Conservation (phyloP, 208 protist genomes). For the Angomonas deanei region DNA sequence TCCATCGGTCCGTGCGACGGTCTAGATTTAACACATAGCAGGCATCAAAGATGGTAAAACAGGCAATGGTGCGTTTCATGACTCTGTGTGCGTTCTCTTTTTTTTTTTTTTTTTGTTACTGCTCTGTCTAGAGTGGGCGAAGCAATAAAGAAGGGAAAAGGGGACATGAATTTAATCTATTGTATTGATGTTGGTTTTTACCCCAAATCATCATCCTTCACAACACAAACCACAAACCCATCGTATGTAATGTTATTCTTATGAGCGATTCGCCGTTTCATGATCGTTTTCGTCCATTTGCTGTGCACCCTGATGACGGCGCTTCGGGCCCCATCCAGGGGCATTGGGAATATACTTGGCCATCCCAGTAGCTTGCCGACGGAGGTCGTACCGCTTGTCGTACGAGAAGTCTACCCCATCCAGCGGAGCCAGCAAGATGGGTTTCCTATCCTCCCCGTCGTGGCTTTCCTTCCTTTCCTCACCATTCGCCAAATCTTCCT, state of each 20-base stretch:
- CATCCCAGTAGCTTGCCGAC: conserved; percentile 58
- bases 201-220: too few species aligned
- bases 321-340: conserved; percentile 81
- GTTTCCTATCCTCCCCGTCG: background rate
- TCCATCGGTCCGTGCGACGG: conserved; percentile 70
- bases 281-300: background rate
- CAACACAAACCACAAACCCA: too few species aligned
- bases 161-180: too few species aligned
- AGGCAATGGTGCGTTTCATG: conserved; percentile 10
- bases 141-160: background rate
- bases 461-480: background rate
- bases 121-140: background rate
- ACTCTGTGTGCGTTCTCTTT: background rate
- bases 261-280: too few species aligned
- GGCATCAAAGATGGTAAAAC: conserved; percentile 71
- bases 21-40: conserved; percentile 90
- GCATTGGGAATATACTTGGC: conserved; percentile 89
- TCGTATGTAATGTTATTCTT: too few species aligned
- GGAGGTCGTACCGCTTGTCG: conserved; percentile 70
- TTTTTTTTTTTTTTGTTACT: conserved; percentile 2
- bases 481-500: conserved; percentile 5
- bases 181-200: too few species aligned
- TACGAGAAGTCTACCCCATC: conserved; percentile 69
- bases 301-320: conserved; percentile 66
- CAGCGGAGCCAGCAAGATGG: conserved; percentile 30